phyloP scores from a whole-genome alignment of 2,329 filamentous ascomycete species.

The Xylaria sp. region DNA sequence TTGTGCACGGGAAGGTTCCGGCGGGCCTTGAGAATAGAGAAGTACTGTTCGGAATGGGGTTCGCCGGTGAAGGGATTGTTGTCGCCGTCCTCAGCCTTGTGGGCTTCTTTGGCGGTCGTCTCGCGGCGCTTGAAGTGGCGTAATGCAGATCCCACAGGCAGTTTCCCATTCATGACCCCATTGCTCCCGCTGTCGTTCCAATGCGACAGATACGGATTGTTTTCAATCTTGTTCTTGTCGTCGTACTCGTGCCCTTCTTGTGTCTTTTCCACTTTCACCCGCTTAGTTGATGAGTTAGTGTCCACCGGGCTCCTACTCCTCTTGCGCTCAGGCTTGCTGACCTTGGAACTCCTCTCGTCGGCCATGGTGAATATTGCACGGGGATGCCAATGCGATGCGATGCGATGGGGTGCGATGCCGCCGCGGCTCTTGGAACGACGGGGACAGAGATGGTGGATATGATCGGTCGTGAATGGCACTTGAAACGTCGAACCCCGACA shows the following conservation, averaged over 20 bases:
- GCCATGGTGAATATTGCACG: slow-evolving; percentile 23
- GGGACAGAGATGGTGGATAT: not conserved
- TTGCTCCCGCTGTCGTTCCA: slow-evolving; percentile 63
- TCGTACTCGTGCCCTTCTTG: not conserved
- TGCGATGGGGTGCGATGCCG: not conserved
- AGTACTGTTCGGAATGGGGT: slow-evolving; percentile 81
- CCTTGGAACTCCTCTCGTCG: slow-evolving; percentile 28
- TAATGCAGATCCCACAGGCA: slow-evolving; percentile 55
- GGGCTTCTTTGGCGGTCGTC: slow-evolving; percentile 78
- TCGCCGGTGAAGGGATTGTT: slow-evolving; percentile 84
- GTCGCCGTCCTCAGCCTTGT: slow-evolving; percentile 77
- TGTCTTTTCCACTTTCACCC: slow-evolving; percentile 39
- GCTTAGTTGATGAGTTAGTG: slow-evolving; percentile 35
- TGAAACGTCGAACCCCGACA: too few relatives aligned
- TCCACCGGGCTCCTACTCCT: slow-evolving; percentile 35
- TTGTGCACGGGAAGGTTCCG: slow-evolving; percentile 89
- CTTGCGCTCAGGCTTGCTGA: slow-evolving; percentile 35
- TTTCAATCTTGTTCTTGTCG: slow-evolving; percentile 35
- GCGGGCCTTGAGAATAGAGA: slow-evolving; percentile 83
- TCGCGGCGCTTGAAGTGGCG: slow-evolving; percentile 74
- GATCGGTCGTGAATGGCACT: too few relatives aligned
- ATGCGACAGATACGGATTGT: slow-evolving; percentile 92
- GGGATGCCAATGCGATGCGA: not conserved
- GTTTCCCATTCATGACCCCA: slow-evolving; percentile 44
- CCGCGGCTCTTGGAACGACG: too few relatives aligned